Percentiles rank a stretch among this genome's conserved stretches.
Evolutionary conservation across 306 rosid species (phyloP).

Genomic region (Rosa lucieae): DNA sequence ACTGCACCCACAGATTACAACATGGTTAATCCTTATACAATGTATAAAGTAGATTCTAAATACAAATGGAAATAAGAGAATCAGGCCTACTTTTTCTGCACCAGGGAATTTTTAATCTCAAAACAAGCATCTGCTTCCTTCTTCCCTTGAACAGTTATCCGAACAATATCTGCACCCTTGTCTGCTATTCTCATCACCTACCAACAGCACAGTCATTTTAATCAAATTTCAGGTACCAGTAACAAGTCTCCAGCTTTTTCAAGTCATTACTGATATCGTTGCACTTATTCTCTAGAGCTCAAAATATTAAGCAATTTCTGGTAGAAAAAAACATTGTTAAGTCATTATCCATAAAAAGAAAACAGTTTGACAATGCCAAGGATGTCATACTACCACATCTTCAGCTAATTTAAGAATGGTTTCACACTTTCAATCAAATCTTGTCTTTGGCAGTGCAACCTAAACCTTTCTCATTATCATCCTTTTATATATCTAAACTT

Average conservation of each 20-base stretch:
- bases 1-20: slow-evolving; percentile 46
- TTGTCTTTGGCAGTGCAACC: background rate
- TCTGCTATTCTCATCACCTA: slow-evolving; percentile 97
- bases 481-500: background rate
- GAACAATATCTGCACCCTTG: slow-evolving; percentile 87
- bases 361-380: background rate
- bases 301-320: background rate
- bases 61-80: slow-evolving; percentile 9
- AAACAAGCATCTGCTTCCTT: slow-evolving; percentile 97
- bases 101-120: slow-evolving; percentile 86
- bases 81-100: slow-evolving; percentile 81
- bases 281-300: background rate
- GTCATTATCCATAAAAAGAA: background rate
- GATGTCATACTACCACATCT: background rate
- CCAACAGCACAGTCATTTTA: slow-evolving; percentile 24
- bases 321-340: background rate
- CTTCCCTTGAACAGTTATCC: slow-evolving; percentile 97
- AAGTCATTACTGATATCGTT: background rate
- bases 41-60: slow-evolving; percentile 11
- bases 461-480: background rate
- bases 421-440: background rate
- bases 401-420: background rate
- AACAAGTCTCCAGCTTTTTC: background rate
- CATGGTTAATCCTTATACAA: slow-evolving; percentile 17
- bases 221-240: slow-evolving; percentile 12